Evolutionary conservation across 148 eudicot genomes (phyloP), one percentile per base, ranked within the genome.

Genomic region (Cornus suecica): DNA sequence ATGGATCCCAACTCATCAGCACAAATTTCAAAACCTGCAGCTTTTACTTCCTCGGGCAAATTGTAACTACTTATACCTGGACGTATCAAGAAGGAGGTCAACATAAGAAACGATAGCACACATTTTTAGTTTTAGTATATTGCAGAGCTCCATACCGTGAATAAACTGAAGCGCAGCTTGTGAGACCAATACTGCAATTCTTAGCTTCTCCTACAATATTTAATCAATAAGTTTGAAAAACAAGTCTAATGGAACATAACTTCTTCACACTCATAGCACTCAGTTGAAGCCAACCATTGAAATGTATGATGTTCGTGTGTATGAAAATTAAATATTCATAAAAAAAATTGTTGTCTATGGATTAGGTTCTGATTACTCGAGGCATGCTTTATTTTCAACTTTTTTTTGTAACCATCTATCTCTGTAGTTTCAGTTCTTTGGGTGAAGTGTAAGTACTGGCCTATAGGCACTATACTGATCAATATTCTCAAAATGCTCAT

Each of bases 121-220:
- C 72, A 51, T 25, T 58, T 54, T 10, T 1, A 56, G 0, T 27
- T 74, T 10, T 23, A 62, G 14, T 29, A 62, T 14, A 74, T 61
- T 52, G 2, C 56, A 8, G 67, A 67, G 72, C 76, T 62, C 3
- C 71, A 27, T 80, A 90, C 97, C 93, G 67, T 86, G 90, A 69
- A 92, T 87, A 75, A 92, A 92, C 67, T 90, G 92, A 71, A 92
- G 89, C 42, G 97, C 97, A 76, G 97, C 97, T 86, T 92, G 91
- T 52, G 97, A 92, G 81, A 92, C 97, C 86, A 92, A 76, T 34
- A 92, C 85, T 26, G 93, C 93, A 70, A 90, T 78, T 80, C 97
- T 86, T 74, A 92, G 84, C 82, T 90, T 92, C 82, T 92, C 97
- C 97, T 92, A 65, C 78, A 81, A 62, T 22, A 63, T 41, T 66